These are phyloP conservation scores for Artemisia tridentata DNA, from an alignment of 129 eudicot species.

Conservation along the genomic window DNA sequence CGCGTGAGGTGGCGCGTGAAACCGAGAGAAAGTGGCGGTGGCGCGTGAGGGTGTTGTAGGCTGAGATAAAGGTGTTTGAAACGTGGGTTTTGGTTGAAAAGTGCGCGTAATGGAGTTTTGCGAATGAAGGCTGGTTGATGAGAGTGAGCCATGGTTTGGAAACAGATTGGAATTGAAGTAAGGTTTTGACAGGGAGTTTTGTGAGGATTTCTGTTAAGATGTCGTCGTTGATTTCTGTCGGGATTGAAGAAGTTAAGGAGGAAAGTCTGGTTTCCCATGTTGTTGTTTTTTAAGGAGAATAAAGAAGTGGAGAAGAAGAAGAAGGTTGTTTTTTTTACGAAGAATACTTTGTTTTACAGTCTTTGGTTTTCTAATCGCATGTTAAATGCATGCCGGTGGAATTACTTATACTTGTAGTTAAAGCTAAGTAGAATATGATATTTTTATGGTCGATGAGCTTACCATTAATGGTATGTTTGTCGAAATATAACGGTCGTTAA, in stretches of 20 bases:
- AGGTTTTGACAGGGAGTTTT: conserved; percentile 1
- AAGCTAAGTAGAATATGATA: no score
- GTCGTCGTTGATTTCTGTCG: background rate
- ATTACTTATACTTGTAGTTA: no score
- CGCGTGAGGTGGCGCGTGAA: conserved; percentile 6
- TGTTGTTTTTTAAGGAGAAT: no score
- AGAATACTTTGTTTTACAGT: no score
- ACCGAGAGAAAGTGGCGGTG: conserved; percentile 1
- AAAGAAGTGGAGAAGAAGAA: no score
- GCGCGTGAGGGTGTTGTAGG: background rate
- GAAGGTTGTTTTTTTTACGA: no score
- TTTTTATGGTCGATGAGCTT: no score
- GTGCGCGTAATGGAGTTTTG: conserved; percentile 7
- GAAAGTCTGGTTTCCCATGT: no score
- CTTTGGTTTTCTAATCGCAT: no score
- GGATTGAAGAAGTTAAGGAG: conserved; percentile 1
- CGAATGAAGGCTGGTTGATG: conserved; percentile 9
- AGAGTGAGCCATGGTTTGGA: conserved; percentile 13
- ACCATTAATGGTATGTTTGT: no score
- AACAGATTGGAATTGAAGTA: conserved; percentile 5
- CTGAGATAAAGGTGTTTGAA: background rate
- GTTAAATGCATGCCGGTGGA: no score
- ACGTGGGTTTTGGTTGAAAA: background rate
- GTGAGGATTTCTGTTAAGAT: conserved; percentile 3
- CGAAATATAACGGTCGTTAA: no score